phyloP scores from a whole-genome alignment of 208 protist species.

The Leishmania gerbilli region DNA sequence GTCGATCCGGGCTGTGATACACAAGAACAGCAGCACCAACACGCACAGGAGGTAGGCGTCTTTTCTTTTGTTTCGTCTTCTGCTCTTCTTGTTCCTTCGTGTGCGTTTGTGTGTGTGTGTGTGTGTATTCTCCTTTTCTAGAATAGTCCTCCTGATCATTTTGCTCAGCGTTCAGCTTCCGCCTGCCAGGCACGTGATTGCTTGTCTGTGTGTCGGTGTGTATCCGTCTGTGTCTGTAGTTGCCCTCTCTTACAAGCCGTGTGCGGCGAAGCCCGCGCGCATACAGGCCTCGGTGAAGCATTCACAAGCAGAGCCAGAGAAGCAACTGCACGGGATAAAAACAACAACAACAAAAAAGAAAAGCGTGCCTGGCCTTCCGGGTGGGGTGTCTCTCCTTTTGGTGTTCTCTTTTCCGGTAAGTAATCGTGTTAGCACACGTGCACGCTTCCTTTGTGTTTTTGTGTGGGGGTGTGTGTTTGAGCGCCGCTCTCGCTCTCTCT shows the following conservation, averaged over 20 bases:
- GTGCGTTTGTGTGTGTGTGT: not conserved
- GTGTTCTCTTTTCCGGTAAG: not conserved
- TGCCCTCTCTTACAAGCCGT: not conserved
- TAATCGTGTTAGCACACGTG: not conserved
- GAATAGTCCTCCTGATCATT: not conserved
- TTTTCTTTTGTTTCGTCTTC: not conserved
- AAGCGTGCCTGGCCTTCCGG: not conserved
- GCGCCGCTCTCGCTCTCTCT: not conserved
- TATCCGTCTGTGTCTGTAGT: not conserved
- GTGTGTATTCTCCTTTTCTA: not conserved
- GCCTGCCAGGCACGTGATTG: not conserved
- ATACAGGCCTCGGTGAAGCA: not conserved
- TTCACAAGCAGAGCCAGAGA: not conserved
- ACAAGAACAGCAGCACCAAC: not conserved
- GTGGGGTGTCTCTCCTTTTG: not conserved
- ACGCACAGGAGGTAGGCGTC: not conserved
- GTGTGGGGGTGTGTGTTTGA: too few species aligned
- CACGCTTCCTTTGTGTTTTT: not conserved
- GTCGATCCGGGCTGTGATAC: not conserved
- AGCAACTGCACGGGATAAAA: too few species aligned
- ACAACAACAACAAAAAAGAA: not conserved
- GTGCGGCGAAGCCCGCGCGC: not conserved
- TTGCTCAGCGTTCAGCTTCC: not conserved
- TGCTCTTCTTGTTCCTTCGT: not conserved
- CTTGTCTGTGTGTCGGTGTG: not conserved